Evolutionary conservation across 2,329 filamentous ascomycete genomes (phyloP).

Genomic region (Eutypella sp.): DNA sequence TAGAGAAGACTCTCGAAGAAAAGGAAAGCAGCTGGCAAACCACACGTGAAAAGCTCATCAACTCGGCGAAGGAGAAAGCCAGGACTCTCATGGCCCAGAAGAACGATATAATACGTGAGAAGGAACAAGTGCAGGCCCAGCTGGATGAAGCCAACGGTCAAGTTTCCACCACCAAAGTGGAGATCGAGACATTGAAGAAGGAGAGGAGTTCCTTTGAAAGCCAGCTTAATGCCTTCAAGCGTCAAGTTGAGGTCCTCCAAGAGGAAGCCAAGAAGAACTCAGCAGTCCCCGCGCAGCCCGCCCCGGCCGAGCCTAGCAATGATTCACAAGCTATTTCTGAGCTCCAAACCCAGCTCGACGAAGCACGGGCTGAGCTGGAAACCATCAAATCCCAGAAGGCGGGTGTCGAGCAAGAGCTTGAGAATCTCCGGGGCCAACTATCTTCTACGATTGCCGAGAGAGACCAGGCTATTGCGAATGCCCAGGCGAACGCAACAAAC

Average conservation of each 20-base stretch:
- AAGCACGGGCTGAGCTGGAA: conserved; percentile 58
- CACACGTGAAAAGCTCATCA: conserved; percentile 48
- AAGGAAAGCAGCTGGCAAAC: conserved; percentile 52
- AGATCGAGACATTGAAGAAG: conserved; percentile 49
- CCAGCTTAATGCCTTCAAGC: conserved; percentile 39
- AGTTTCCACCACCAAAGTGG: conserved; percentile 37
- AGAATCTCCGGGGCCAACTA: conserved; percentile 52
- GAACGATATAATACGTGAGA: conserved; percentile 41
- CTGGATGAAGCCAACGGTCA: conserved; percentile 40
- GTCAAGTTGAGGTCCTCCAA: conserved; percentile 24
- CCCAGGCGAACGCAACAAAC: conserved; percentile 22
- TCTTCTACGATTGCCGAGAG: conserved; percentile 57
- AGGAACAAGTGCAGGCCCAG: conserved; percentile 46
- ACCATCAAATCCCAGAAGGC: conserved; percentile 63
- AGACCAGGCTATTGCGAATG: conserved; percentile 52
- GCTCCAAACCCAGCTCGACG: conserved; percentile 45
- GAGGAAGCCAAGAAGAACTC: conserved; percentile 28
- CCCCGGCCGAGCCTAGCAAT: conserved; percentile 32
- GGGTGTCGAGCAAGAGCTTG: conserved; percentile 59
- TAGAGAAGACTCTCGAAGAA: conserved; percentile 46
- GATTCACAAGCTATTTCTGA: conserved; percentile 41
- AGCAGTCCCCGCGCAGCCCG: conserved; percentile 28
- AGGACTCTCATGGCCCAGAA: conserved; percentile 43
- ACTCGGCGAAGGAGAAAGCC: conserved; percentile 59
- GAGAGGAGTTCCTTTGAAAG: conserved; percentile 32